These are phyloP conservation scores for Neocatenulostroma microsporum DNA, from an alignment of 2,329 filamentous ascomycete genomes.

Conservation along the genomic window DNA sequence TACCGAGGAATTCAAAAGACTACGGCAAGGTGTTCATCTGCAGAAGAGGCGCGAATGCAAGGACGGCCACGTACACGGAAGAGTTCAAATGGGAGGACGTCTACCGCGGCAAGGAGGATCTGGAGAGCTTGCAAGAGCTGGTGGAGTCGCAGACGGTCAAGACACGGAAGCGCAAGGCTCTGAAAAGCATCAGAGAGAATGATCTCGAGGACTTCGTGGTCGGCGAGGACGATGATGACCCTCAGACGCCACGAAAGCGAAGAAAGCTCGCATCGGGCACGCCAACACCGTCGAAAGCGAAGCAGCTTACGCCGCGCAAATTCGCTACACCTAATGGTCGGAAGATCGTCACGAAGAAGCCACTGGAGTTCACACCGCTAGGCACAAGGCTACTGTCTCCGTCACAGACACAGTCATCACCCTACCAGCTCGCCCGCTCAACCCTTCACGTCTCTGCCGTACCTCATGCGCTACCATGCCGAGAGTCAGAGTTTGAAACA, in stretches of 20 bases:
- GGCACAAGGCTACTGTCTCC: constrained; percentile 78
- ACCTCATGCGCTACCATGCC: constrained; percentile 78
- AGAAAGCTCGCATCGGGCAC: constrained; percentile 41
- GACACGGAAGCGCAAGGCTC: constrained; percentile 48
- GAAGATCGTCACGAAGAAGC: constrained; percentile 70
- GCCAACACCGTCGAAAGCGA: constrained; percentile 37
- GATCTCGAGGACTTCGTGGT: constrained; percentile 41
- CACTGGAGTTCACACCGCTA: constrained; percentile 91
- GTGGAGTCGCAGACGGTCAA: constrained; percentile 67
- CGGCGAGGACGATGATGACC: constrained; percentile 32
- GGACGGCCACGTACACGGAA: constrained; percentile 83
- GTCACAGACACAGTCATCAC: constrained; percentile 66
- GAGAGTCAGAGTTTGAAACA: constrained; percentile 81
- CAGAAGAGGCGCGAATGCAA: constrained; percentile 77
- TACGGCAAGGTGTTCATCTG: constrained; percentile 85
- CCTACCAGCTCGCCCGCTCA: constrained; percentile 83
- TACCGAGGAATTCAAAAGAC: constrained; percentile 64
- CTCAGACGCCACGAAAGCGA: constrained; percentile 41
- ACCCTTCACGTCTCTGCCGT: constrained; percentile 91
- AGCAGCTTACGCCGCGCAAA: constrained; percentile 43
- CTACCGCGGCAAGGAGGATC: constrained; percentile 59
- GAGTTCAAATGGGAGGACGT: constrained; percentile 89
- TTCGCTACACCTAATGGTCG: constrained; percentile 59
- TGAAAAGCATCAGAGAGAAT: constrained; percentile 21
- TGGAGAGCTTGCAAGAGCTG: constrained; percentile 58